Base-by-base conservation (phyloP, 441 rosid species). In the Gossypium laxum region DNA sequence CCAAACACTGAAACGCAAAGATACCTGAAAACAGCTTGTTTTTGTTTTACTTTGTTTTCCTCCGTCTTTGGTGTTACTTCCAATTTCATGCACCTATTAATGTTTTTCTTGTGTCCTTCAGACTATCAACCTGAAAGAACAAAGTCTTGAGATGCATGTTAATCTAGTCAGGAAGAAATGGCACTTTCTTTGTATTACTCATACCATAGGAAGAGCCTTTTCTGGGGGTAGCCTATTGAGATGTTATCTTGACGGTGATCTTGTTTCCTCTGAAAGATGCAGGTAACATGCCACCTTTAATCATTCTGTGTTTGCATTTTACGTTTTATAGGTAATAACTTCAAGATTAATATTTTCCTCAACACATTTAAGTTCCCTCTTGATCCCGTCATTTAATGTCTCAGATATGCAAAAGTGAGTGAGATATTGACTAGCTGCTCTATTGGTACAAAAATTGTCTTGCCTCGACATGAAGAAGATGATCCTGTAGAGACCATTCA, bases 211-310 rank as follows among this genome's bases (percentile, higher is more conserved):
- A 77, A 89, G 99, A 86, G 84, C 98, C 34, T 95, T 95, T 83
- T 95, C 98, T 75, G 99, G 97, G 64, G 98, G 98, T 74, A 95
- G 99, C 82, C 76, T 86, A 72, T 75, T 95, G 78, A 86, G 85
- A 82, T 95, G 96, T 83, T 95, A 87, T 75, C 79, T 95, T 50
- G 93, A 95, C 80, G 97, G 98, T 69, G 87, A 78, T 70, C 92
- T 91, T 71, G 88, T 90, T 52, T 90, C 96, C 76, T 95, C 99
- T 65, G 98, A 92, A 81, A 91, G 89, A 95, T 95, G 99, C 99
- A 95, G 99, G 99, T 91, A 73, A 41, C 57, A 14, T 45, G 55
- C 67, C 17, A 34, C 26, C 61, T 72, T 59, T 21, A 30, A 38
- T 54, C 56, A 71, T 71, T 61, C 65, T 32, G 50, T 8, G 59